Evolutionary conservation across 441 rosid species (phyloP).

Genomic region (Sinapis alba): DNA sequence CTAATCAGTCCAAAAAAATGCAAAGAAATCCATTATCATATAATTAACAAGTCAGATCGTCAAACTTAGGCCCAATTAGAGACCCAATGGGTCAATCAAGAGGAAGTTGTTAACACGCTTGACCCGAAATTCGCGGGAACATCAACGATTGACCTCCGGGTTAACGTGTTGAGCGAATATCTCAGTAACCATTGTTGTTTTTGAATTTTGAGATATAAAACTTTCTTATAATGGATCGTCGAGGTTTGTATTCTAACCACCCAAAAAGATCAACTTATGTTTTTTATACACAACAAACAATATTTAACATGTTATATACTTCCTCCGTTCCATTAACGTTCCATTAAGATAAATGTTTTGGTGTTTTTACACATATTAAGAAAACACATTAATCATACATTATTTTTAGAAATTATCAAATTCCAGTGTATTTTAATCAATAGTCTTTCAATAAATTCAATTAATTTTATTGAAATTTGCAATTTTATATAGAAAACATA

Average conservation of each 20-base stretch:
- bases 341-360: too few relatives aligned
- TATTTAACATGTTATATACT: too few relatives aligned
- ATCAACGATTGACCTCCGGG: background rate
- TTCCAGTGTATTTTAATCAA: too few relatives aligned
- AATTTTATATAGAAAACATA: too few relatives aligned
- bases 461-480: too few relatives aligned
- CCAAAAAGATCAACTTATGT: background rate
- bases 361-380: too few relatives aligned
- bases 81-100: background rate
- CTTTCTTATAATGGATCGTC: background rate
- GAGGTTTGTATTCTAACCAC: background rate
- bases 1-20: background rate
- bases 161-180: background rate
- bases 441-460: too few relatives aligned
- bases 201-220: background rate
- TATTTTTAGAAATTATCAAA: too few relatives aligned
- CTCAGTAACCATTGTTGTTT: background rate
- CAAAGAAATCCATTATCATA: background rate
- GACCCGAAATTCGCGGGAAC: background rate
- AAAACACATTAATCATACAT: too few relatives aligned
- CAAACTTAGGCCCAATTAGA: background rate
- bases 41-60: background rate
- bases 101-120: background rate
- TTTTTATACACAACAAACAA: too few relatives aligned
- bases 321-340: too few relatives aligned